Base-by-base conservation (phyloP, 805 yeast genomes). In the Isabelozyma heimii region DNA sequence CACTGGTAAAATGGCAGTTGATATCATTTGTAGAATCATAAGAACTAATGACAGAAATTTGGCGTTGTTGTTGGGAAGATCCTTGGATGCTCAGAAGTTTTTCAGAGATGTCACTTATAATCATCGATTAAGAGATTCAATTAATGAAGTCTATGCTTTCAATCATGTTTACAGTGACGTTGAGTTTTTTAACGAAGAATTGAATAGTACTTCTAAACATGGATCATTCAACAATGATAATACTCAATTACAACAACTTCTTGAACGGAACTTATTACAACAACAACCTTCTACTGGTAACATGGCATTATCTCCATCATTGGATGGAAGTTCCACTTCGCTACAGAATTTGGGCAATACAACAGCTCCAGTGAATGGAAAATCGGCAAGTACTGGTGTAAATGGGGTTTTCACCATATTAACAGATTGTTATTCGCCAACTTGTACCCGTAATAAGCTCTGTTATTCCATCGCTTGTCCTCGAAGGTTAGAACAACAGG, bases 391-490 rank as follows among this genome's bases (percentile, higher is more conserved):
- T 26, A 61, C 54, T 46, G 73, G 75, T 0, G 91, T 90, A 9
- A 89, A 89, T 65, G 99, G 99, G 57, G 96, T 94, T 3, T 94
- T 92, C 61, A 92, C 97, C 0, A 72, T 92, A 40, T 73, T 94
- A 52, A 89, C 97, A 0, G 97, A 91, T 61, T 94, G 99, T 69
- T 94, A 94, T 62, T 91, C 97, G 0, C 97, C 99, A 33, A 94
- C 99, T 0, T 94, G 99, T 69, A 85, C 97, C 5, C 76, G 95
- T 45, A 95, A 89, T 59, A 76, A 82, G 33, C 72, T 92, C 38
- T 94, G 99, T 69, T 94, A 94, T 68, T 88, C 96, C 40, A 91
- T 94, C 57, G 95, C 97, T 10, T 94, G 99, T 70, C 99, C 99
- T 13, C 80, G 97, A 56, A 80, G 98, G 53, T 73, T 94, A 44